Evolutionary conservation across 768 basidiomycete species (phyloP).

Genomic region (Kwoniella bestiolae): DNA sequence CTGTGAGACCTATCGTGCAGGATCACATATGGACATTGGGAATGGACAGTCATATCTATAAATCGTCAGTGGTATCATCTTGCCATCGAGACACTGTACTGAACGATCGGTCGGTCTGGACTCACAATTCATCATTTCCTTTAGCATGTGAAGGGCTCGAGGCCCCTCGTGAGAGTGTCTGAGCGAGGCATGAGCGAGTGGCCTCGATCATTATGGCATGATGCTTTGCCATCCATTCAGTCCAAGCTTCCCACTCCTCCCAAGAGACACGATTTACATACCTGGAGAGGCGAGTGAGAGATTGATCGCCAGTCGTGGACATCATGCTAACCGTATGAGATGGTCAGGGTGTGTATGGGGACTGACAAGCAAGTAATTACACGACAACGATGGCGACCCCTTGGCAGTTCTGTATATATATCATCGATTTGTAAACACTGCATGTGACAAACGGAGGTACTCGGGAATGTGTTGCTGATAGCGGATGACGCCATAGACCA

Average conservation of each 20-base stretch:
- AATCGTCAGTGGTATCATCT: not conserved
- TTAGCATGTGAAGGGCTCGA: not conserved
- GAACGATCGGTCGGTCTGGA: too few species aligned
- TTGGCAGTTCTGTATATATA: too few species aligned
- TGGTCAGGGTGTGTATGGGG: not conserved
- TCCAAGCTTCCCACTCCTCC: not conserved
- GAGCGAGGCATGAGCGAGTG: not conserved
- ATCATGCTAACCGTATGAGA: not conserved
- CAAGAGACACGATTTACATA: not conserved
- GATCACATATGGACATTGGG: not conserved
- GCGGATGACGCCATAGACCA: too few species aligned
- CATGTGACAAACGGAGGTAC: too few species aligned
- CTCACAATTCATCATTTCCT: not conserved
- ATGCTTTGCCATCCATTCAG: not conserved
- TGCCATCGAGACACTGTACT: not conserved
- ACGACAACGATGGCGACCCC: too few species aligned
- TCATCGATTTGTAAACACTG: too few species aligned
- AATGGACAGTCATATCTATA: too few species aligned
- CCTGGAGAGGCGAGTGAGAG: not conserved
- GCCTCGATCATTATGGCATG: not conserved
- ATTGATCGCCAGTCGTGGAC: not conserved
- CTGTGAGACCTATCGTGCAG: not conserved
- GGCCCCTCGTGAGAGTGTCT: not conserved
- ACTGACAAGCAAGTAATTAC: too few species aligned
- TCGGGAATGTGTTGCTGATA: too few species aligned